Conservation (phyloP, 306 rosid species). For the Lathyrus oleraceus region DNA sequence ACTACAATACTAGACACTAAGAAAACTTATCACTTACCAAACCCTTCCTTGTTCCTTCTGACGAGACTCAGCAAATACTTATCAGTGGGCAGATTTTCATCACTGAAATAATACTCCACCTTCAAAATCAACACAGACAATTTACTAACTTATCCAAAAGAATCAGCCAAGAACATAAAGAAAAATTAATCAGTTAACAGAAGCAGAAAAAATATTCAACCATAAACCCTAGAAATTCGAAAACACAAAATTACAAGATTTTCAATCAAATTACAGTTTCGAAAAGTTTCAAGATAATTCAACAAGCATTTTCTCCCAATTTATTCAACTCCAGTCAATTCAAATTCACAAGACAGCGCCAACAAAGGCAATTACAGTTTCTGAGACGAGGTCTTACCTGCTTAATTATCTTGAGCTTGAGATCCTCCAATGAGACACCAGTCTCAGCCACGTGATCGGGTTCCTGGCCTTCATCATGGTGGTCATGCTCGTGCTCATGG, state of each 20-base stretch:
- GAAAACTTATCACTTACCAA: constrained; percentile 53
- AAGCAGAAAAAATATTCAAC: not conserved
- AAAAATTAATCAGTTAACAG: not conserved
- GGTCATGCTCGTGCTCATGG: constrained; percentile 41
- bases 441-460: constrained; percentile 47
- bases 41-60: constrained; percentile 90
- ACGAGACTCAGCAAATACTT: constrained; percentile 59
- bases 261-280: not conserved
- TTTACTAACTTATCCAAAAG: not conserved
- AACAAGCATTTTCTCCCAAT: not conserved
- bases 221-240: constrained; percentile 16
- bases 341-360: not conserved
- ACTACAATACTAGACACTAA: not conserved
- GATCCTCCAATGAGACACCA: constrained; percentile 66
- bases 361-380: not conserved
- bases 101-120: constrained; percentile 95
- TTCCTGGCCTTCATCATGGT: constrained; percentile 39
- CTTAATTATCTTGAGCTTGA: constrained; percentile 70
- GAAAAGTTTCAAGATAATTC: not conserved
- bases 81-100: constrained; percentile 76
- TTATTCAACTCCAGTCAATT: not conserved
- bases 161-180: not conserved
- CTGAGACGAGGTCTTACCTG: constrained; percentile 48
- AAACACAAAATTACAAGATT: constrained; percentile 3
- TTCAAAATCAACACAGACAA: constrained; percentile 42